Evolutionary conservation across 1,284 basidiomycete species (phyloP), one percentile per base, ranked within the genome.

Genomic region (Austroboletus sp.): DNA sequence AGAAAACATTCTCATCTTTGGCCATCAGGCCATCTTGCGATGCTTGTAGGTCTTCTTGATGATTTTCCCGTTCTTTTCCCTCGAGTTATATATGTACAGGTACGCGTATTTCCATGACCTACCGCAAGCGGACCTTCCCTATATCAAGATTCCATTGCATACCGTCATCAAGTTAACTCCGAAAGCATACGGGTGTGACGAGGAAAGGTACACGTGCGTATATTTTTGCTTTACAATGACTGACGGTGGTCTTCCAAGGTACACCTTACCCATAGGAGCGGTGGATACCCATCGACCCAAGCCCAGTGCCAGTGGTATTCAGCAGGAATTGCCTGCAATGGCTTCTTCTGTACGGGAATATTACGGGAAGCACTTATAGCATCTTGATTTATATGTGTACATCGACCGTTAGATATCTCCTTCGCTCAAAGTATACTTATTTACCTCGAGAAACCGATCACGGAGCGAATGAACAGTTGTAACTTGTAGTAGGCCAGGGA

Each of bases 131-230:
- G 93, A 98, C 61, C 74, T 99, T 40, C 96, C 96, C 1, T 98
- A 98, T 64, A 92, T 98, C 76, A 97, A 96, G 68, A 89, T 94
- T 42, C 91, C 91, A 0, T 69, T 98, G 45, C 96, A 99, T 65
- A 98, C 95, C 0, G 86, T 99, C 27, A 97, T 99, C 67, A 97
- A 98, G 69, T 76, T 98, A 44, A 98, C 95, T 0, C 96, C 96
- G 2, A 93, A 91, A 64, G 96, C 96, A 1, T 99, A 98, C 63
- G 96, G 96, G 16, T 98, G 95, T 71, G 92, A 97, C 65, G 96
- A 99, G 67, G 93, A 95, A 66, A 76, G 96, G 74, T 92, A 61
- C 49, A 68, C 5, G 23, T 40, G 8, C 17, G 17, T 30, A 2
- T 12, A n/a, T 11, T 2, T 3, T 21, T n/a, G 0, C 12, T 26